Conservation (phyloP, 495 filamentous ascomycete species). For the Aspergillus coremiiformis region DNA sequence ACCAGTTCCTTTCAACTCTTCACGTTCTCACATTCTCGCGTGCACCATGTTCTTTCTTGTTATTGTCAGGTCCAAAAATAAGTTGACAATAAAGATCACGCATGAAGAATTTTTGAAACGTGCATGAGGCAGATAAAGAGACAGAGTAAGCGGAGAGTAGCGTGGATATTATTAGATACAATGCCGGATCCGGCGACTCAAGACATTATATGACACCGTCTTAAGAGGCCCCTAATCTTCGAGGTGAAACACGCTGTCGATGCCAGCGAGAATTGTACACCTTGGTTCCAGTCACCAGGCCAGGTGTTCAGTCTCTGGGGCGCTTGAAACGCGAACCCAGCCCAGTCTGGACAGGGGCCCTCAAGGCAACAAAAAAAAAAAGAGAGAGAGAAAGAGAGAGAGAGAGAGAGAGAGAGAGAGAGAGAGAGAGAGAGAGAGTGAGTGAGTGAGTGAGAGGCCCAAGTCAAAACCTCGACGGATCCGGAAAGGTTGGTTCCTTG, state of each 20-base stretch:
- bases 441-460: no score
- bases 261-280: neutral
- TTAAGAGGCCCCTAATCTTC: neutral
- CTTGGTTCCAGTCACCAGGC: neutral
- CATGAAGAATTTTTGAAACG: neutral
- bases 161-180: neutral
- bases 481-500: conserved; percentile 1
- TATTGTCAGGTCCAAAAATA: neutral
- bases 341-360: neutral
- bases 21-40: neutral
- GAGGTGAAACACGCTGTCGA: neutral
- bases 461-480: neutral
- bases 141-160: neutral
- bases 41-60: neutral
- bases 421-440: no score
- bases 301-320: neutral
- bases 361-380: neutral
- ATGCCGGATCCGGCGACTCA: neutral
- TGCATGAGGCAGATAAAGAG: neutral
- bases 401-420: no score
- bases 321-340: neutral
- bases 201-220: neutral
- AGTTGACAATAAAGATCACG: neutral
- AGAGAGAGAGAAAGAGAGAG: no score
- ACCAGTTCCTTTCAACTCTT: neutral